Percentiles rank a stretch among this genome's conserved stretches.
These are phyloP conservation scores for Chaetomium cochliodes DNA, from an alignment of 495 filamentous ascomycete genomes.

Conservation along the genomic window DNA sequence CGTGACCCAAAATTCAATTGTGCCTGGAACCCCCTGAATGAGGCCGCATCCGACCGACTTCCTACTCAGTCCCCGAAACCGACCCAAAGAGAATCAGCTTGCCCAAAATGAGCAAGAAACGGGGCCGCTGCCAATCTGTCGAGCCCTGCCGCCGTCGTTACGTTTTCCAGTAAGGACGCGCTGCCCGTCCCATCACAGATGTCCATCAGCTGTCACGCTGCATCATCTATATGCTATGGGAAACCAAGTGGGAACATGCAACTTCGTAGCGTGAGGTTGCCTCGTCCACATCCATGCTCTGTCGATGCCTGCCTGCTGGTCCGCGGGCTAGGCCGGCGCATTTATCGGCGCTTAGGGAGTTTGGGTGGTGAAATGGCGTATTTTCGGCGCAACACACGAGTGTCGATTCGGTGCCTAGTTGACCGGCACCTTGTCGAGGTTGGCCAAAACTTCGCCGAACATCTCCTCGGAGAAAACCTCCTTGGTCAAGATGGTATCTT, in stretches of 20 bases:
- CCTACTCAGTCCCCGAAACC: neutral
- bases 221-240: neutral
- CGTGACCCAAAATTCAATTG: neutral
- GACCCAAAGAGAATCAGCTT: neutral
- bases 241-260: neutral
- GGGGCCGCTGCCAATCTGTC: conserved; percentile 10
- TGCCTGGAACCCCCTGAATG: neutral
- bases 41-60: neutral
- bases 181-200: conserved; percentile 7
- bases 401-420: conserved; percentile 23
- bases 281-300: neutral
- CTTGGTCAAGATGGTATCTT: conserved; percentile 69
- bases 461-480: conserved; percentile 69
- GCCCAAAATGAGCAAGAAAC: conserved; percentile 9
- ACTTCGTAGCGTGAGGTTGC: neutral
- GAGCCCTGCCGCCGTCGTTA: conserved; percentile 13
- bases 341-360: neutral
- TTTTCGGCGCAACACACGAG: neutral
- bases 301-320: neutral
- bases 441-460: conserved; percentile 46
- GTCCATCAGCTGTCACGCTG: conserved; percentile 14
- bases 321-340: neutral
- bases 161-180: conserved; percentile 22
- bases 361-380: neutral
- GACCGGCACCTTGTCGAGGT: conserved; percentile 61